Evolutionary conservation across 371 early-diverging fungal species (phyloP), one percentile per base, ranked within the genome.

Genomic region (Coelomomyces lativittatus): DNA sequence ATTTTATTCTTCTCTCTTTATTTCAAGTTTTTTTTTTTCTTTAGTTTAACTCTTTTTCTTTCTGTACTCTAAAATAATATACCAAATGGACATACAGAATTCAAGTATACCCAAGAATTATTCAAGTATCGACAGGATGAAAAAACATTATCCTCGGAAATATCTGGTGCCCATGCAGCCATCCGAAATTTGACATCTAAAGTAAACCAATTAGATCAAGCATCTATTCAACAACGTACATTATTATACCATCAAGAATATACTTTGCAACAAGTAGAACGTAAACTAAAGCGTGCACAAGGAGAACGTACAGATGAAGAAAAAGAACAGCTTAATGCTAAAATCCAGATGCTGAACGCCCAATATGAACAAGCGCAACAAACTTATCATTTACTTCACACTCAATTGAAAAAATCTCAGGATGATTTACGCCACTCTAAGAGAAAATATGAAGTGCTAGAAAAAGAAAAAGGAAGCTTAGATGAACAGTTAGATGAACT

Each of bases 221-320:
- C 70, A 39, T 59, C 67, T 10, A 44, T 68, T 21, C 59, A 62
- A 43, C 69, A 74, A 40, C 66, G 64, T 30, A 61, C 69, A 6
- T 45, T 74, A 30, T 49, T 74, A 10, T 74, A 74, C 46, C 60
- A 67, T 8, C 66, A 66, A 43, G 71, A 70, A 45, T 74, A 62
- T 52, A 61, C 66, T 35, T 63, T 74, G 33, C 71, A 74, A 55
- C 69, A 69, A 55, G 48, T 74, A 19, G 71, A 74, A 52, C 52
- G 71, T n/a, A 70, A 70, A 47, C 53, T 74, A n/a, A 51, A 70
- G 26, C 56, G 71, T 0, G 62, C 64, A 10, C 31, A 61, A 51
- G 72, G 72, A 12, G 70, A 72, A 25, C 56, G 68, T 2, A 64
- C 73, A 4, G 73, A 70, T 50, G 73, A 72, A 48, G 73, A 72